These are phyloP conservation scores for Acacia pycnantha DNA, from an alignment of 331 rosid genomes.

Conservation along the genomic window DNA sequence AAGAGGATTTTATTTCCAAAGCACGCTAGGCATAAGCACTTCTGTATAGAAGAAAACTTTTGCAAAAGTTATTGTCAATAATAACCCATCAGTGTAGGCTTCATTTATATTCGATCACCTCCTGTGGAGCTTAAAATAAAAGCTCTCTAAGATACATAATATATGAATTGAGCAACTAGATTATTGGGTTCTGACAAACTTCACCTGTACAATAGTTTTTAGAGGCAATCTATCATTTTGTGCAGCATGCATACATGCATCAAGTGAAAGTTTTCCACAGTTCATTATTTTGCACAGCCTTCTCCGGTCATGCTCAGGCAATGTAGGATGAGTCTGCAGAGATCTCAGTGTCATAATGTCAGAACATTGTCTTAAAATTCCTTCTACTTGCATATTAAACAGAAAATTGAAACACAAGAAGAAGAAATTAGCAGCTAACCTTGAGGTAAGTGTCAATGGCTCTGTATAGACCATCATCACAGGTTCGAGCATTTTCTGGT, in stretches of 20 bases:
- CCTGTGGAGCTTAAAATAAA: constrained; percentile 12
- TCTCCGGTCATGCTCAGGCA: constrained; percentile 74
- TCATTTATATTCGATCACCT: neutral
- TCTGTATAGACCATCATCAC: constrained; percentile 84
- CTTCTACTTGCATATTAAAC: neutral
- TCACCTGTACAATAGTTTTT: constrained; percentile 82
- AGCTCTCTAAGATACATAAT: neutral
- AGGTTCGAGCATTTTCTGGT: constrained; percentile 74
- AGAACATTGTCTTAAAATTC: constrained; percentile 20
- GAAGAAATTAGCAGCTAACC: constrained; percentile 44
- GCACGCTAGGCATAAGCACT: neutral
- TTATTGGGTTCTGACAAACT: constrained; percentile 22
- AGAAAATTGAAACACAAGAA: constrained; percentile 20
- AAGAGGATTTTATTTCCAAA: constrained; percentile 7
- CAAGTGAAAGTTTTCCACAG: constrained; percentile 84
- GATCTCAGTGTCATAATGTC: constrained; percentile 29
- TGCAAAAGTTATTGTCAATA: neutral
- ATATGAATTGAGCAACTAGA: constrained; percentile 17
- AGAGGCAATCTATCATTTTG: constrained; percentile 93
- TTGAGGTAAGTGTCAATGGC: constrained; percentile 89
- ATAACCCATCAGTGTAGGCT: neutral
- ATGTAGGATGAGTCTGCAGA: constrained; percentile 70
- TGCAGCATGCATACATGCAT: constrained; percentile 89
- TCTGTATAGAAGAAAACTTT: neutral
- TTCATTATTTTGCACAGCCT: constrained; percentile 89